These are phyloP conservation scores for Chaetomium sp. DNA, from an alignment of 2,329 filamentous ascomycete species.

Conservation along the genomic window DNA sequence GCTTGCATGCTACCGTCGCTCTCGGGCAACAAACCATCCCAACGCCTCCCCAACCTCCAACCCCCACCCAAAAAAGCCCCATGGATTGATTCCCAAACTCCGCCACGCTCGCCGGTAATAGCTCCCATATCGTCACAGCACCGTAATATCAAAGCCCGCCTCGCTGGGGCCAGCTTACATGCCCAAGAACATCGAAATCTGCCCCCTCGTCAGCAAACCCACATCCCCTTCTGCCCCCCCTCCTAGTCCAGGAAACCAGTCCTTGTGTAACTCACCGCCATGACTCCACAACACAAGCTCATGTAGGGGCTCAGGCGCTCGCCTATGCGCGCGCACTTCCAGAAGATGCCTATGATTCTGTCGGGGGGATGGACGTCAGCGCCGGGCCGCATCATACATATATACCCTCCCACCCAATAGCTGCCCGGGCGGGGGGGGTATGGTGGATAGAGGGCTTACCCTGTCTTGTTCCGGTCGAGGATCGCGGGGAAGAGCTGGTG, in stretches of 20 bases:
- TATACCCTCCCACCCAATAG: background rate
- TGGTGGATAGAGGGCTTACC: slow-evolving; percentile 52
- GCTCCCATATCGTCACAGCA: background rate
- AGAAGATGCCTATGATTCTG: slow-evolving; percentile 83
- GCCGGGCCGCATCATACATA: background rate
- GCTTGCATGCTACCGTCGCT: background rate
- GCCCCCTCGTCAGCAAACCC: background rate
- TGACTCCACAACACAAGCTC: slow-evolving; percentile 86
- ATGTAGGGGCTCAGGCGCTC: slow-evolving; percentile 95
- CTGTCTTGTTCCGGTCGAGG: slow-evolving; percentile 90
- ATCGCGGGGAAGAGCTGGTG: slow-evolving; percentile 87
- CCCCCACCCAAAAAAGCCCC: background rate
- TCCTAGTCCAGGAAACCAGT: no score
- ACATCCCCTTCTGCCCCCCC: background rate
- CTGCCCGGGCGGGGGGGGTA: background rate
- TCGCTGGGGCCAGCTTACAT: slow-evolving; percentile 6
- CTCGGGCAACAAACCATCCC: background rate
- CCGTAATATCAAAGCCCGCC: background rate
- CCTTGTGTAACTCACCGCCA: slow-evolving; percentile 68
- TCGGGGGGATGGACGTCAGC: slow-evolving; percentile 1
- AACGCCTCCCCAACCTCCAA: background rate
- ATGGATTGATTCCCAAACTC: background rate
- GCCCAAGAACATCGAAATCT: slow-evolving; percentile 25
- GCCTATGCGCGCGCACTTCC: slow-evolving; percentile 92
- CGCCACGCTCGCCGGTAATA: background rate